A percentile compares a stretch with the other conserved stretches of the same genome.
Evolutionary conservation across 1,284 basidiomycete species (phyloP).

Genomic region (Microbotryum silenes-acaulis): DNA sequence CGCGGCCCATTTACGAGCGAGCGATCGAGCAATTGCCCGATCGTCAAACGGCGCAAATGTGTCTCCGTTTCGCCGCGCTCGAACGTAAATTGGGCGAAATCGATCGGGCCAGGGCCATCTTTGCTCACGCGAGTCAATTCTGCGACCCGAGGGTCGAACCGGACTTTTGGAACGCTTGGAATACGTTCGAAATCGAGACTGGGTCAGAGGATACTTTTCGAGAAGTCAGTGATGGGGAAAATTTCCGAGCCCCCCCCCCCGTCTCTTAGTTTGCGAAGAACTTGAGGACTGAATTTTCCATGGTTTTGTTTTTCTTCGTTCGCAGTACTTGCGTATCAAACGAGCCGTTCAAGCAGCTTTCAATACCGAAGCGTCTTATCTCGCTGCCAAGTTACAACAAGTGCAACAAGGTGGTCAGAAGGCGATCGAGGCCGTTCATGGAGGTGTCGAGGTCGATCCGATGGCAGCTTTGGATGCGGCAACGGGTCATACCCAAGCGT

Average conservation of each 20-base stretch:
- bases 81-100: slow-evolving; percentile 98
- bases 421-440: slow-evolving; percentile 17
- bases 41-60: slow-evolving; percentile 94
- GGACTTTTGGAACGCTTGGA: slow-evolving; percentile 95
- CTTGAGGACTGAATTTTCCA: not conserved
- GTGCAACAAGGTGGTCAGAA: slow-evolving; percentile 10
- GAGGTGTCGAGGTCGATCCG: slow-evolving; percentile 18
- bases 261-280: too few relatives aligned
- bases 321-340: slow-evolving; percentile 69
- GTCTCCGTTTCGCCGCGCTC: slow-evolving; percentile 85
- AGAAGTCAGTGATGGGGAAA: slow-evolving; percentile 57
- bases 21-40: slow-evolving; percentile 92
- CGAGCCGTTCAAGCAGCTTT: slow-evolving; percentile 96
- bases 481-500: not conserved
- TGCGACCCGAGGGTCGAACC: slow-evolving; percentile 87
- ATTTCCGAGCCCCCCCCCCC: too few relatives aligned
- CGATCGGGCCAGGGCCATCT: slow-evolving; percentile 91
- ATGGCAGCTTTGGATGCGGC: slow-evolving; percentile 29
- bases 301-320: not conserved
- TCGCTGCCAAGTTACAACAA: slow-evolving; percentile 37
- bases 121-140: slow-evolving; percentile 95
- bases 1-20: slow-evolving; percentile 90
- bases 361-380: slow-evolving; percentile 73
- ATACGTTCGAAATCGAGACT: slow-evolving; percentile 92
- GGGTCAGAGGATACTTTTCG: slow-evolving; percentile 98